Conservation (phyloP, 2,329 filamentous ascomycete species). For the Leptographium wingfieldii region DNA sequence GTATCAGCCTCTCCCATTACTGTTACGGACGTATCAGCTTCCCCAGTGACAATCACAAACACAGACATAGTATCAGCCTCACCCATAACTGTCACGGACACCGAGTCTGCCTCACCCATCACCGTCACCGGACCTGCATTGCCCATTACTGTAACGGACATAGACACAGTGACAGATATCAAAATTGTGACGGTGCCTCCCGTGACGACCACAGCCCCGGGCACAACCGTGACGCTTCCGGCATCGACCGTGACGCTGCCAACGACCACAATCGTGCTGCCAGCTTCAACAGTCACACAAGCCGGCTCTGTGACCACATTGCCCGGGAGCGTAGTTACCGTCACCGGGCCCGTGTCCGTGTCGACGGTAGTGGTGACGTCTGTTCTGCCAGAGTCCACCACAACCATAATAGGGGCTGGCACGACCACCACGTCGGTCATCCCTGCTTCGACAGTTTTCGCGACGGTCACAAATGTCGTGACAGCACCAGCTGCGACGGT, state of each 20-base stretch:
- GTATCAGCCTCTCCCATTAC: background rate
- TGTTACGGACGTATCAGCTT: background rate
- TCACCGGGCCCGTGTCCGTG: constrained; percentile 1
- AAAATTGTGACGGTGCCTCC: constrained; percentile 4
- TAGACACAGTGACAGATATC: background rate
- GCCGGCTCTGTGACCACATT: background rate
- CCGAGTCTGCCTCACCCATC: background rate
- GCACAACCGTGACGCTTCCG: constrained; percentile 6
- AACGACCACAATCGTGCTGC: background rate
- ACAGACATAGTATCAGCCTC: background rate
- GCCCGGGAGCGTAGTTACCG: background rate
- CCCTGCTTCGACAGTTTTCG: constrained; percentile 5
- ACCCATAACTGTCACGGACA: background rate
- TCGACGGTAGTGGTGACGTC: background rate
- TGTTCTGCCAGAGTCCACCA: constrained; percentile 8
- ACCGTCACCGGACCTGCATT: no score
- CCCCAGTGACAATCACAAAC: background rate
- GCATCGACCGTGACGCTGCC: constrained; percentile 4
- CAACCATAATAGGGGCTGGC: constrained; percentile 6
- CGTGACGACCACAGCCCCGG: constrained; percentile 2
- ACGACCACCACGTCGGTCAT: constrained; percentile 6
- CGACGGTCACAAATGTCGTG: background rate
- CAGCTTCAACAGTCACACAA: constrained; percentile 2
- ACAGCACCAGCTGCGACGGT: constrained; percentile 7
- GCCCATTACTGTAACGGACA: background rate